Evolutionary conservation across 768 basidiomycete genomes (phyloP), one percentile per base, ranked within the genome.

Genomic region (Hebeloma cylindrosporum): DNA sequence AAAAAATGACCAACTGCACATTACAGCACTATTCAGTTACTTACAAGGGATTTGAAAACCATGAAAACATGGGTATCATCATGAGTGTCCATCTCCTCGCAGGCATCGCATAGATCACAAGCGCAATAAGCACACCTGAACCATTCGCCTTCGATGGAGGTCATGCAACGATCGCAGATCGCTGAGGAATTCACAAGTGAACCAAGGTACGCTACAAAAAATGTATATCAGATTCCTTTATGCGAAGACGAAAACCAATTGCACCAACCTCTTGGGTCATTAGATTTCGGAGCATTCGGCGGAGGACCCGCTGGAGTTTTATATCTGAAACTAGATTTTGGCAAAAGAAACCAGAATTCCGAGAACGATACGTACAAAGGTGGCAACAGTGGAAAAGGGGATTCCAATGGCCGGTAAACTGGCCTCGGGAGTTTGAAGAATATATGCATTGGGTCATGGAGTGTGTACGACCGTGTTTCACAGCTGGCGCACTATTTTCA

Each of bases 401-500:
- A 79, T 53, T 72, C 66, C 3, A 78, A 51, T 4, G 62, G 75
- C 10, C 74, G 71, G 21, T 90, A 76, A 8, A 94, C 83, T 2
- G 87, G 89, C 14, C 88, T 77, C 25, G 82, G 82, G 25, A 97
- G 72, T 58, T 91, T 94, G 73, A 95, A 80, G 68, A 96, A 97
- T 8, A 86, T 69, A 50, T 97, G 93, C 66, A 75, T 77, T 0
- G 91, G 82, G 60, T 95, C 83, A 58, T 97, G 93, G 13, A 89
- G 57, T 5, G 73, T 65, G 58, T 93, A 89, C 0, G 93, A 95
- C 30, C 71, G 74, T 22, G 68, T 66, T 64, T 97, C 93, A 60
- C 93, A 97, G 21, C 70, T 72, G 16, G 79, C 69, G 61, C 94
- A 96, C 93, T 96, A n/a, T n/a, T n/a, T n/a, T n/a, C n/a, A n/a